Conservation (phyloP, 2,329 filamentous ascomycete species). For the Pestalotiopsis sp. region DNA sequence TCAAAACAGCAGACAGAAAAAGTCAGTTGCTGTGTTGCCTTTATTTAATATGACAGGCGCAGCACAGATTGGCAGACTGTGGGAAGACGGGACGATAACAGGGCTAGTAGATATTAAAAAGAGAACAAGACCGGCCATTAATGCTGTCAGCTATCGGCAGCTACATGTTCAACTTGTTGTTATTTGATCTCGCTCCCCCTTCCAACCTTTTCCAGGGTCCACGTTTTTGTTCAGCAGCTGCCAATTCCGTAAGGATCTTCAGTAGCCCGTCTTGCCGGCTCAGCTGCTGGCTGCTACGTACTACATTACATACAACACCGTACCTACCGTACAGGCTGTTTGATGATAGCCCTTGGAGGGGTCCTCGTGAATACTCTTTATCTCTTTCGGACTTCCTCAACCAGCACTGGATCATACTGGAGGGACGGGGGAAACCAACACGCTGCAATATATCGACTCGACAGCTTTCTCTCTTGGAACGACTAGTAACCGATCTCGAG, state of each 20-base stretch:
- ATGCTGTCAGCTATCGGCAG: constrained; percentile 5
- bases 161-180: background rate
- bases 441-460: background rate
- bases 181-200: background rate
- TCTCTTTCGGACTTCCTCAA: constrained; percentile 13
- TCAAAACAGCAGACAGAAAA: background rate
- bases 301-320: too few relatives aligned
- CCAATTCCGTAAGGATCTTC: constrained; percentile 8
- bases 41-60: background rate
- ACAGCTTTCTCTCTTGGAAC: background rate
- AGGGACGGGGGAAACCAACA: background rate
- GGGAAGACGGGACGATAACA: background rate
- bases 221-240: constrained; percentile 7
- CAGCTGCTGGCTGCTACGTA: background rate
- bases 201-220: constrained; percentile 9
- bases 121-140: constrained; percentile 10
- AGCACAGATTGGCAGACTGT: background rate
- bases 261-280: background rate
- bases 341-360: background rate
- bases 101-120: constrained; percentile 9
- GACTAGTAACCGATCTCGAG: background rate
- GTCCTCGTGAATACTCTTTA: constrained; percentile 8
- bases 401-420: constrained; percentile 7
- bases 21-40: background rate
- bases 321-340: background rate